Percentiles rank a stretch among this genome's conserved stretches.
These are phyloP conservation scores for Kurtzmaniella cleridarum DNA, from an alignment of 805 yeast genomes.

Conservation along the genomic window DNA sequence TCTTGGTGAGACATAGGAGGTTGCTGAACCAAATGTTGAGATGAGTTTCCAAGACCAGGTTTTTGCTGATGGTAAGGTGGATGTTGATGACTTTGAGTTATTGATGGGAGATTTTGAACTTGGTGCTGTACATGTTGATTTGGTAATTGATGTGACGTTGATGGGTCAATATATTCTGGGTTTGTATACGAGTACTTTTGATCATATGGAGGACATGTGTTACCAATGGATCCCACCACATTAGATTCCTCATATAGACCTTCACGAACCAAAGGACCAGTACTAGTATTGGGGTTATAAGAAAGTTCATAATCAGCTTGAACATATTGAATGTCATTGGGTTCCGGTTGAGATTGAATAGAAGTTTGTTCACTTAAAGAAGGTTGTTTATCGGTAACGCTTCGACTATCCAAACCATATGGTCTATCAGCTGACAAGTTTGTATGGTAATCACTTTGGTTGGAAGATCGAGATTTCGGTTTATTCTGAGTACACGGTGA, in stretches of 20 bases:
- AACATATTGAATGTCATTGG: neutral
- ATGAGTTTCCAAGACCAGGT: too few species aligned
- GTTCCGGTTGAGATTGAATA: neutral
- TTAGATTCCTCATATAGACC: too few species aligned
- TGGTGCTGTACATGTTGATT: neutral
- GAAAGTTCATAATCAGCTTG: too few species aligned
- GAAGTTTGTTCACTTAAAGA: neutral
- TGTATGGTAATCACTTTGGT: neutral
- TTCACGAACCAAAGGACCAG: too few species aligned
- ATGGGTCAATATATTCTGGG: too few species aligned
- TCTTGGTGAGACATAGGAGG: too few species aligned
- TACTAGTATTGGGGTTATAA: too few species aligned
- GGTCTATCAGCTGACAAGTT: neutral
- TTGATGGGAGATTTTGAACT: neutral
- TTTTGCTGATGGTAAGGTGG: neutral
- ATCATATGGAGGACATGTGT: too few species aligned
- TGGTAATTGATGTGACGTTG: too few species aligned
- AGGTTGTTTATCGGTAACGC: neutral
- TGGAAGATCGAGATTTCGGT: neutral
- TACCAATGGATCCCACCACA: too few species aligned
- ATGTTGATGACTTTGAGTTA: neutral
- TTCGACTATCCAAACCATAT: neutral
- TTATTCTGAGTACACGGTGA: slow-evolving; percentile 2
- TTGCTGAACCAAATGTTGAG: too few species aligned
- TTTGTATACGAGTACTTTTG: too few species aligned